phyloP scores from a whole-genome alignment of 495 filamentous ascomycete species.

The Aspergillus homomorphus region DNA sequence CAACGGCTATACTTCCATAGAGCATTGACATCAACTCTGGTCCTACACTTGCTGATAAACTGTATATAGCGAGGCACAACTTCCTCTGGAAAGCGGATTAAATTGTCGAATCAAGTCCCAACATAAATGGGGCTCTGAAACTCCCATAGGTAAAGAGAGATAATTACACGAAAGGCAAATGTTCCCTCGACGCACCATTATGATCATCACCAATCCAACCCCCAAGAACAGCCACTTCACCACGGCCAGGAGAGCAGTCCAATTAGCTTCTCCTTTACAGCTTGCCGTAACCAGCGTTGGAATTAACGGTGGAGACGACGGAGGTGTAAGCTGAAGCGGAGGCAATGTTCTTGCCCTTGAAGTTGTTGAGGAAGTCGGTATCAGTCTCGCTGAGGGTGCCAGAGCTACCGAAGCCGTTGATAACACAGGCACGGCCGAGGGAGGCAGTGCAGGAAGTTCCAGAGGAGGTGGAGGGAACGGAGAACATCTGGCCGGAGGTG shows the following conservation, averaged over 20 bases:
- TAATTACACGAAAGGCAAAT: background rate
- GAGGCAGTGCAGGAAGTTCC: constrained; percentile 39
- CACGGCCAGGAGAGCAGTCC: background rate
- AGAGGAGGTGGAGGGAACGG: constrained; percentile 28
- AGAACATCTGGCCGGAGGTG: constrained; percentile 43
- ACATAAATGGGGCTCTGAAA: background rate
- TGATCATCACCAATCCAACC: background rate
- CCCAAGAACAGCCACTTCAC: background rate
- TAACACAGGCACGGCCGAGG: constrained; percentile 43
- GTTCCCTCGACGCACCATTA: background rate
- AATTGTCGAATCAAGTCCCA: background rate
- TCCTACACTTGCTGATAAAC: too few relatives aligned
- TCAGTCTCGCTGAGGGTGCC: constrained; percentile 29
- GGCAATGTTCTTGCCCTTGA: constrained; percentile 38
- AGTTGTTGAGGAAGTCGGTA: constrained; percentile 38
- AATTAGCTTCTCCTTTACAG: constrained; percentile 11
- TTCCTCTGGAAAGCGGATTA: background rate
- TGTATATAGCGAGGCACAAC: background rate
- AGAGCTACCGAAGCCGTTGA: constrained; percentile 47
- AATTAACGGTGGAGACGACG: constrained; percentile 23
- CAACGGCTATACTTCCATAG: too few relatives aligned
- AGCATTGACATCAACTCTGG: too few relatives aligned
- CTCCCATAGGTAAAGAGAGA: background rate
- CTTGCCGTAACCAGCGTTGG: constrained; percentile 19
- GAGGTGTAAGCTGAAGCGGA: constrained; percentile 29